Evolutionary conservation across 495 filamentous ascomycete species (phyloP), one percentile per base, ranked within the genome.

Genomic region (Bathelium albidoporum): DNA sequence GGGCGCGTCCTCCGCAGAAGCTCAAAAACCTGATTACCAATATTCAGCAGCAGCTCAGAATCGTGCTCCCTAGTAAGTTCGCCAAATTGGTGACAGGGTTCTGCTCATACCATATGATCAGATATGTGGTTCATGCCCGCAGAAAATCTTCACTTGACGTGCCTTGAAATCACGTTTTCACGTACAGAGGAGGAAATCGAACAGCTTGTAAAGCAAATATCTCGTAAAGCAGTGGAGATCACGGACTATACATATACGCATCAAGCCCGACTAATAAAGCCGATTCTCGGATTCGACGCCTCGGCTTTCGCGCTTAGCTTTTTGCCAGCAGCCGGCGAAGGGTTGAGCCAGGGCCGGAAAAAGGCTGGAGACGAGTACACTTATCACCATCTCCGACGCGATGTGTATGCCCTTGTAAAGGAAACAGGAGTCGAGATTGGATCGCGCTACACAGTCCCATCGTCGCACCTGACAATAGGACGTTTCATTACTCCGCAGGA

Each of bases 371-470:
- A 90, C 64, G 41, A 31, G 0, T 97, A 90, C 73, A 90, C 88
- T 1, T 97, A 95, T 73, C 93, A 96, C 68, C 92, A 97, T 73
- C 83, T 97, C 4, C 84, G 93, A 1, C 79, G 88, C 2, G 89
- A 96, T 73, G 73, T 95, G 16, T 91, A 84, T 71, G 77, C 79
- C 20, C 73, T 83, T n/a, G 79, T 80, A 14, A 73, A 77, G 52
- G 74, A 73, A 1, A 78, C 81, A 1, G 87, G 87, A 0, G 79
- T 90, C 9, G 72, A 74, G 11, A 78, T 95, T 16, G 82, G 73
- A 18, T 87, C 86, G 32, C 81, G 93, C 62, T 98, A 97, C 74
- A 83, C 88, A 1, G 89, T 95, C 10, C 91, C 90, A 2, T 90
- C 87, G 44, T 88, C 89, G 7, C 93, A 98, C 77, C 79, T 97